Conservation (phyloP, 2,329 filamentous ascomycete species). For the Ascomycota sp. region DNA sequence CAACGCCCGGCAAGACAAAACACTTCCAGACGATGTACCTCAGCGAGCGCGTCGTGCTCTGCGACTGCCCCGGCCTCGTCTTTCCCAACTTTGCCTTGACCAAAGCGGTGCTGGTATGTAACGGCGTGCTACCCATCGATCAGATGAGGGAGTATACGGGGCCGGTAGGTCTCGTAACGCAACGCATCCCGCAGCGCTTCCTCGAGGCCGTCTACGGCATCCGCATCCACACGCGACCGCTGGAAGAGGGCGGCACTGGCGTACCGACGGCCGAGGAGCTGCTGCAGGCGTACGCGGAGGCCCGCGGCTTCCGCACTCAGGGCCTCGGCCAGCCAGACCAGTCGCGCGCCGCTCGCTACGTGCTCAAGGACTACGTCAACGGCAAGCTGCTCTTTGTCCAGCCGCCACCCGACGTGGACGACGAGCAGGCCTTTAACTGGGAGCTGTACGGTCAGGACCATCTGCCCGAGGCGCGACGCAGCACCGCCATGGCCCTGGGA, state of each 20-base stretch:
- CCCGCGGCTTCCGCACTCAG: slow-evolving; percentile 75
- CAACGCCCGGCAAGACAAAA: slow-evolving; percentile 95
- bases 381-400: slow-evolving; percentile 87
- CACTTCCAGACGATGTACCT: slow-evolving; percentile 98
- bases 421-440: slow-evolving; percentile 61
- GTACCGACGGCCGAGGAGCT: slow-evolving; percentile 69
- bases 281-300: slow-evolving; percentile 66
- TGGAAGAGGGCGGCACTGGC: slow-evolving; percentile 87
- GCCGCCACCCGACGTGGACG: slow-evolving; percentile 57
- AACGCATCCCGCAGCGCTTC: slow-evolving; percentile 71
- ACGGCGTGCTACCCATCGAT: slow-evolving; percentile 87
- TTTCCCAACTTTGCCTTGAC: slow-evolving; percentile 96
- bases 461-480: slow-evolving; percentile 62
- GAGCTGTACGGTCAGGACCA: slow-evolving; percentile 73
- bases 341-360: slow-evolving; percentile 69
- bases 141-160: slow-evolving; percentile 86
- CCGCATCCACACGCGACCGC: slow-evolving; percentile 56
- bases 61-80: slow-evolving; percentile 95
- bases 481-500: slow-evolving; percentile 31
- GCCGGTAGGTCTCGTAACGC: slow-evolving; percentile 62
- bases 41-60: slow-evolving; percentile 72
- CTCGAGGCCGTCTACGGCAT: slow-evolving; percentile 89
- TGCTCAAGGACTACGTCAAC: slow-evolving; percentile 94
- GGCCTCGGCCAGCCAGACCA: slow-evolving; percentile 85
- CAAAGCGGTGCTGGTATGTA: slow-evolving; percentile 89